Conservation (phyloP, 306 rosid genomes). For the Dalbergia oliveri region DNA sequence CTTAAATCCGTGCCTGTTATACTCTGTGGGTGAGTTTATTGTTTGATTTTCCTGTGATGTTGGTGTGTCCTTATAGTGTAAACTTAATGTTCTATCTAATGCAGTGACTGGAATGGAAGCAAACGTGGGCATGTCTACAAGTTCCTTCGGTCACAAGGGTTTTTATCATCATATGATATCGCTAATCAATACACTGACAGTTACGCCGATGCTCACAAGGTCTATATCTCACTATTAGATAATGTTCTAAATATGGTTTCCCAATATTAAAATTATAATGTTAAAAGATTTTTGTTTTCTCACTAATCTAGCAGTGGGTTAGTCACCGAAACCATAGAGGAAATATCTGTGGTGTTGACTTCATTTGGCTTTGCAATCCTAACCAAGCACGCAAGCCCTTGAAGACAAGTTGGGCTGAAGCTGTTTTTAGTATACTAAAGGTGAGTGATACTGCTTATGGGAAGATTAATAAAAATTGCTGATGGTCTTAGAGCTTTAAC, state of each 20-base stretch:
- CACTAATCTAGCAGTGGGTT: conserved; percentile 73
- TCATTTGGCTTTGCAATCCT: conserved; percentile 97
- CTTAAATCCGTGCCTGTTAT: conserved; percentile 85
- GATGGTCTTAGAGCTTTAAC: conserved; percentile 9
- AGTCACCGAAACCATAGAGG: conserved; percentile 98
- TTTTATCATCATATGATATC: conserved; percentile 88
- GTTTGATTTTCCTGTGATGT: conserved; percentile 34
- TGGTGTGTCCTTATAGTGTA: conserved; percentile 41
- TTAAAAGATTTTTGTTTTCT: conserved; percentile 25
- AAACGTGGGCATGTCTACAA: conserved; percentile 95
- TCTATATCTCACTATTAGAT: conserved; percentile 42
- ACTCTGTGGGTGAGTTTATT: conserved; percentile 87
- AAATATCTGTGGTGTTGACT: conserved; percentile 92
- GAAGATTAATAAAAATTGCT: neutral
- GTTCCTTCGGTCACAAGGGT: conserved; percentile 94
- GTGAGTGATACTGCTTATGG: conserved; percentile 46
- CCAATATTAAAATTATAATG: neutral
- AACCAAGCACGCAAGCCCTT: conserved; percentile 76
- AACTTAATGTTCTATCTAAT: conserved; percentile 42
- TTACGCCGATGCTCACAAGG: conserved; percentile 93
- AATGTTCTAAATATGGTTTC: conserved; percentile 12
- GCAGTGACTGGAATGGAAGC: conserved; percentile 99
- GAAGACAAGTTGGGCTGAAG: conserved; percentile 94
- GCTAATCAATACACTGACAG: conserved; percentile 81
- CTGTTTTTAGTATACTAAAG: conserved; percentile 85